Evolutionary conservation across 1,284 basidiomycete species (phyloP), one percentile per base, ranked within the genome.

Genomic region (Hypsizygus ulmarius): DNA sequence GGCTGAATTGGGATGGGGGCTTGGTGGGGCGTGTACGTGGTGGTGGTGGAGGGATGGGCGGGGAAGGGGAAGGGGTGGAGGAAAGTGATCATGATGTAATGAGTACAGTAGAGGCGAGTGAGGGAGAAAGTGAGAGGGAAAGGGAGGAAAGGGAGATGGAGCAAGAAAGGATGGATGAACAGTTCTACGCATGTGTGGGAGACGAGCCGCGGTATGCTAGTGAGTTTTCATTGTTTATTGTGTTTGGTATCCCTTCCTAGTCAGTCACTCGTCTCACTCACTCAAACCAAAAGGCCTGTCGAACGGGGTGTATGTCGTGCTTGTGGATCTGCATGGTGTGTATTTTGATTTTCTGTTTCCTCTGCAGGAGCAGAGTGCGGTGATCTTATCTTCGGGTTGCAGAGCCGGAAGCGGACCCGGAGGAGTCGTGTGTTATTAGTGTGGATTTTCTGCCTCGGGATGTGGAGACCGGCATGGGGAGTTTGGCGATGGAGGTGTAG

Each of bases 1-100:
- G 70, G 51, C 59, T 81, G 39, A 77, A 72, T 45, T 81, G 76
- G 70, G 66, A 70, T 37, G 67, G 75, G n/a, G 34, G 47, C 18
- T 15, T 18, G 1, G 18, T 25, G 21, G 7, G 21, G 21, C n/a
- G n/a, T n/a, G 21, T 4, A 25, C 4, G 21, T 25, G 21, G 21
- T n/a, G 21, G 21, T 25, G 21, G 21, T 25, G 3, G 21, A 3
- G 21, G 21, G 21, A 7, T 25, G 21, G 21, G 21, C 21, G 21
- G 21, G 21, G 7, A 7, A 7, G 21, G 21, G 21, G 21, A 25
- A 7, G 21, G 7, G 21, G 21, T 25, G 21, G 7, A 4, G 21
- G 21, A 7, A 25, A 7, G 21, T 25, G 21, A 7, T 3, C 4
- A 4, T 25, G 21, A 25, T 7, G 21, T 3, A 25, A 7, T 4